Evolutionary conservation across 495 filamentous ascomycete species (phyloP).

Genomic region (Hyaloscypha hepaticicola): DNA sequence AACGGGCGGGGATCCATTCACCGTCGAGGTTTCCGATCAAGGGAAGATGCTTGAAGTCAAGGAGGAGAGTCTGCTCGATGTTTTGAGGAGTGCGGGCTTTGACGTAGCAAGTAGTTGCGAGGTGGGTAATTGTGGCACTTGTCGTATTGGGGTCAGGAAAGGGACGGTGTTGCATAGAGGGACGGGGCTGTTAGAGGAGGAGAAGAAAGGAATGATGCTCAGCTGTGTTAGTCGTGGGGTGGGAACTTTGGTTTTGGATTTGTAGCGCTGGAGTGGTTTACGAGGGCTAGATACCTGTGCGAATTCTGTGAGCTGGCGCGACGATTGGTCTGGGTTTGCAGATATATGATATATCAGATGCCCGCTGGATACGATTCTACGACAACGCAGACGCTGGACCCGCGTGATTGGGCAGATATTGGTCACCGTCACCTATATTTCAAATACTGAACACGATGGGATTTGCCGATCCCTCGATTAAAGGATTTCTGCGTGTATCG

Average conservation of each 20-base stretch:
- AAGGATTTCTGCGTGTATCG: too few relatives aligned
- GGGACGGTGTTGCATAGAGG: conserved; percentile 53
- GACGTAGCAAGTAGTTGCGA: conserved; percentile 49
- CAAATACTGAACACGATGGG: too few relatives aligned
- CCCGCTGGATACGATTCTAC: too few relatives aligned
- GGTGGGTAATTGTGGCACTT: conserved; percentile 58
- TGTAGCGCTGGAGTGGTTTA: background rate
- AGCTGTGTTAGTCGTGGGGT: conserved; percentile 11
- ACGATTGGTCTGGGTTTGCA: too few relatives aligned
- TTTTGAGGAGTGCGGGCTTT: conserved; percentile 40
- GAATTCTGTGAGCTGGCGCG: too few relatives aligned
- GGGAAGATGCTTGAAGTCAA: conserved; percentile 36
- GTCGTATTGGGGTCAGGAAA: conserved; percentile 42
- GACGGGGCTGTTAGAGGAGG: conserved; percentile 37
- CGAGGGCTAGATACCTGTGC: too few relatives aligned
- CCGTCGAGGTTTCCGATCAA: conserved; percentile 39
- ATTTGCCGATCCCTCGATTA: too few relatives aligned
- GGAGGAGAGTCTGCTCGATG: conserved; percentile 38
- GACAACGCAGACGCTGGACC: too few relatives aligned
- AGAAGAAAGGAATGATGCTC: conserved; percentile 46
- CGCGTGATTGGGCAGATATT: too few relatives aligned
- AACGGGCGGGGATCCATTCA: conserved; percentile 52
- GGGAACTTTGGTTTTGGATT: conserved; percentile 11
- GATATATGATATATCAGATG: too few relatives aligned
- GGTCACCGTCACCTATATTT: too few relatives aligned